Conservation (phyloP, 345 rosid genomes). For the Brassica juncea region DNA sequence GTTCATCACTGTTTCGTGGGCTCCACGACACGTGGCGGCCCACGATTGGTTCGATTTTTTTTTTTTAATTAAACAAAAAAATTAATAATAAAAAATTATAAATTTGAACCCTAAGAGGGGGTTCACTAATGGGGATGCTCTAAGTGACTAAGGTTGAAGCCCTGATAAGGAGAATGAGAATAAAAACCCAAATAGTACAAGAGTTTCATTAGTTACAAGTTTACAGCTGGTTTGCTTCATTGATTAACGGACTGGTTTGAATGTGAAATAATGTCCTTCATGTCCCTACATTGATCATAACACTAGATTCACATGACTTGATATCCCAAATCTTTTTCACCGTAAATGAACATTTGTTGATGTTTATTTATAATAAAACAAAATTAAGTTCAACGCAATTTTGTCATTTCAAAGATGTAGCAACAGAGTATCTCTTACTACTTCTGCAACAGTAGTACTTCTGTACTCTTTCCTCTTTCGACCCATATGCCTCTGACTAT, state of each 20-base stretch:
- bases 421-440: constrained; percentile 15
- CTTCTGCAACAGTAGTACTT: constrained; percentile 35
- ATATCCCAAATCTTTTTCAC: constrained; percentile 26
- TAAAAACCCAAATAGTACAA: background rate
- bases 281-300: background rate
- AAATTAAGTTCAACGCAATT: constrained; percentile 39
- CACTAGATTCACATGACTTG: constrained; percentile 29
- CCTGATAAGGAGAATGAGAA: background rate
- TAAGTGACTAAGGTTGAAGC: background rate
- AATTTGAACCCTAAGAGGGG: too few species aligned
- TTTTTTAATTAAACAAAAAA: too few species aligned
- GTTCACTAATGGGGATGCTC: too few species aligned
- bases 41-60: too few species aligned
- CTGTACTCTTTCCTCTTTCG: constrained; percentile 21
- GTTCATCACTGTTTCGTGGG: too few species aligned
- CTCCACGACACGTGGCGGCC: too few species aligned
- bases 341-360: constrained; percentile 31
- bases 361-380: constrained; percentile 21
- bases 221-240: background rate
- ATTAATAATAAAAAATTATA: too few species aligned
- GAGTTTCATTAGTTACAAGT: background rate
- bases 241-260: background rate
- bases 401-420: constrained; percentile 8
- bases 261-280: background rate
- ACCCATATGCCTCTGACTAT: background rate